Evolutionary conservation across 2,329 filamentous ascomycete species (phyloP).

Genomic region (Karstenula rhodostoma): DNA sequence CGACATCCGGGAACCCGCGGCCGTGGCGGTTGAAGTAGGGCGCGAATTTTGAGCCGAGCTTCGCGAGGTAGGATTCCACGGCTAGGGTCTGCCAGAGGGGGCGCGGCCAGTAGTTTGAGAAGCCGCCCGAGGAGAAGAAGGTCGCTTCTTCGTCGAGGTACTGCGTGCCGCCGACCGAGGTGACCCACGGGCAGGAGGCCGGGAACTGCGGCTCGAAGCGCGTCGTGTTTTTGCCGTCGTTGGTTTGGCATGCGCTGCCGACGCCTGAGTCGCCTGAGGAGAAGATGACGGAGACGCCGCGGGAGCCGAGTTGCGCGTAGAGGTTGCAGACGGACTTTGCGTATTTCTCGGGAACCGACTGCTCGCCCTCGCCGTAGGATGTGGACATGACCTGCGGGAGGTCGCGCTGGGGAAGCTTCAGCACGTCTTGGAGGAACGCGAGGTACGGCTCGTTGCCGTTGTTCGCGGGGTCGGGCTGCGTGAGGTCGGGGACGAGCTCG

Average conservation of each 20-base stretch:
- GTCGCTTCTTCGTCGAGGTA: constrained; percentile 47
- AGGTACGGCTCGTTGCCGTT: constrained; percentile 74
- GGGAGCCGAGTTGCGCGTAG: constrained; percentile 69
- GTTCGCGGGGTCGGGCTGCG: constrained; percentile 44
- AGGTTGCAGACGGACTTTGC: constrained; percentile 68
- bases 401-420: constrained; percentile 57
- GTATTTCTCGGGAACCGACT: constrained; percentile 68
- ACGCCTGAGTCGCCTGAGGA: constrained; percentile 69
- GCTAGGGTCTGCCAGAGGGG: constrained; percentile 58
- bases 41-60: constrained; percentile 53
- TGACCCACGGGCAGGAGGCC: constrained; percentile 72
- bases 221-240: constrained; percentile 64
- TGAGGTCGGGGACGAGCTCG: constrained; percentile 60
- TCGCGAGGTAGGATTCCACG: constrained; percentile 55
- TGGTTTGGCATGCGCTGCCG: constrained; percentile 61
- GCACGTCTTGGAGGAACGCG: constrained; percentile 65
- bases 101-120: constrained; percentile 58
- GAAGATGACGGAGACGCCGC: constrained; percentile 70
- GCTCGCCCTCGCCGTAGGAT: constrained; percentile 73
- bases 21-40: constrained; percentile 62
- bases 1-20: constrained; percentile 69
- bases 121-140: constrained; percentile 62
- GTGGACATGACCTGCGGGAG: constrained; percentile 70
- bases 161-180: constrained; percentile 69
- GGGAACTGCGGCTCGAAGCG: constrained; percentile 70